Conservation (phyloP, 176 grass and related monocot genomes). For the Pontederia crassipes region DNA sequence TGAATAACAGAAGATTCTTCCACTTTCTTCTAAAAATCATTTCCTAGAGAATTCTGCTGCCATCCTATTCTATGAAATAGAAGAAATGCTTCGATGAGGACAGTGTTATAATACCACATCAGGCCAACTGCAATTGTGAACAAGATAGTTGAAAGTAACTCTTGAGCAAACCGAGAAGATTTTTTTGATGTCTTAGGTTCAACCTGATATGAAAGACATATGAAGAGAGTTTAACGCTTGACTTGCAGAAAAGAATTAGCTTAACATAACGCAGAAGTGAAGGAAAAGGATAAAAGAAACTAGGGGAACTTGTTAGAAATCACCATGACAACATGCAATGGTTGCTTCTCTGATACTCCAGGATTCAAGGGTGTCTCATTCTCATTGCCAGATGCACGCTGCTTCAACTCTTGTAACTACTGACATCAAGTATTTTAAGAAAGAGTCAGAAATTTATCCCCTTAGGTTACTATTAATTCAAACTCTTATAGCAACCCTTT, state of each 20-base stretch:
- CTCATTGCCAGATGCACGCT: constrained; percentile 72
- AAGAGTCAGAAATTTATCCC: constrained; percentile 19
- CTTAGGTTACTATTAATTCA: no score
- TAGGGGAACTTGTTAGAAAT: constrained; percentile 12
- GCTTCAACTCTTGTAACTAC: constrained; percentile 99
- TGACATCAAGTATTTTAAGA: constrained; percentile 50
- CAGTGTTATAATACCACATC: constrained; percentile 48
- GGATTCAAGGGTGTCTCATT: constrained; percentile 67
- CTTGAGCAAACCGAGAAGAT: constrained; percentile 76
- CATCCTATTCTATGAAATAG: background rate
- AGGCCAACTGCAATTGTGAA: constrained; percentile 58
- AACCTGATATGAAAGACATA: constrained; percentile 54
- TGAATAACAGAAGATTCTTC: no score
- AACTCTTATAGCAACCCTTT: no score
- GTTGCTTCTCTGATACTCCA: constrained; percentile 95
- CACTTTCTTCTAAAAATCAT: no score
- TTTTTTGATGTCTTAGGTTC: constrained; percentile 81
- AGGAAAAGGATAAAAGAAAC: constrained; percentile 16
- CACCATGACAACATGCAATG: constrained; percentile 96
- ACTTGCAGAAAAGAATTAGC: background rate
- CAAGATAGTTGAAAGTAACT: constrained; percentile 75
- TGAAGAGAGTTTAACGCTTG: constrained; percentile 3
- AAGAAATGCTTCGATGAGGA: constrained; percentile 5
- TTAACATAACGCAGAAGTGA: background rate
- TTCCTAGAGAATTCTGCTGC: no score